phyloP scores from a whole-genome alignment of 345 rosid species.

The Alliaria petiolata region DNA sequence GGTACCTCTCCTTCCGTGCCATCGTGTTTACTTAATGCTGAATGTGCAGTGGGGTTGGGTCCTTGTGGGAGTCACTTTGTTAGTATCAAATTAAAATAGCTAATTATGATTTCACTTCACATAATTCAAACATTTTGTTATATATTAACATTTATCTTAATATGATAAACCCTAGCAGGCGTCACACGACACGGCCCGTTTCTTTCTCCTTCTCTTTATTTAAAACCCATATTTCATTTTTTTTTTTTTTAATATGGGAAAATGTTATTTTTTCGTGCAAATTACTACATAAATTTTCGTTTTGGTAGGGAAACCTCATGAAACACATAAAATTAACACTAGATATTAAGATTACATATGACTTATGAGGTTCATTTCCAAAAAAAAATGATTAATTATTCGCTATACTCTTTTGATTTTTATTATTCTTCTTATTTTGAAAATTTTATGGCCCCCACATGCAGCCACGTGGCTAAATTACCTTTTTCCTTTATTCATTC shows the following conservation, averaged over 20 bases:
- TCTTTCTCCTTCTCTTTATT: constrained; percentile 5
- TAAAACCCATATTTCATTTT: not conserved
- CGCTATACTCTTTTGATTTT: not conserved
- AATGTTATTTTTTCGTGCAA: not conserved
- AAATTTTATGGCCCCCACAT: constrained; percentile 32
- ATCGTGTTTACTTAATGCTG: constrained; percentile 29
- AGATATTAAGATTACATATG: too few species aligned
- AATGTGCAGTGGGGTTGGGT: constrained; percentile 33
- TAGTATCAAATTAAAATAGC: not conserved
- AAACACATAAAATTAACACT: too few species aligned
- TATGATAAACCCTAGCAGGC: constrained; percentile 27
- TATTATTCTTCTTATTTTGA: not conserved
- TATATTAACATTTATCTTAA: not conserved
- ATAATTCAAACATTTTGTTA: not conserved
- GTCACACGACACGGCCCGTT: constrained; percentile 39
- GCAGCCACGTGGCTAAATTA: constrained; percentile 28
- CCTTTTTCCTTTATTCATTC: not conserved
- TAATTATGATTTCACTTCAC: too few species aligned
- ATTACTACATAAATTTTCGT: not conserved
- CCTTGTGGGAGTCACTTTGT: constrained; percentile 26
- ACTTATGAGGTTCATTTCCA: too few species aligned
- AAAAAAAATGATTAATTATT: not conserved
- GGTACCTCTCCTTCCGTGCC: constrained; percentile 33
- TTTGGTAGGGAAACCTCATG: not conserved
- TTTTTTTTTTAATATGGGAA: not conserved